A percentile compares a stretch with the other conserved stretches of the same genome.
Evolutionary conservation across 2,329 filamentous ascomycete species (phyloP).

Genomic region (Sclerotinia trifoliorum): DNA sequence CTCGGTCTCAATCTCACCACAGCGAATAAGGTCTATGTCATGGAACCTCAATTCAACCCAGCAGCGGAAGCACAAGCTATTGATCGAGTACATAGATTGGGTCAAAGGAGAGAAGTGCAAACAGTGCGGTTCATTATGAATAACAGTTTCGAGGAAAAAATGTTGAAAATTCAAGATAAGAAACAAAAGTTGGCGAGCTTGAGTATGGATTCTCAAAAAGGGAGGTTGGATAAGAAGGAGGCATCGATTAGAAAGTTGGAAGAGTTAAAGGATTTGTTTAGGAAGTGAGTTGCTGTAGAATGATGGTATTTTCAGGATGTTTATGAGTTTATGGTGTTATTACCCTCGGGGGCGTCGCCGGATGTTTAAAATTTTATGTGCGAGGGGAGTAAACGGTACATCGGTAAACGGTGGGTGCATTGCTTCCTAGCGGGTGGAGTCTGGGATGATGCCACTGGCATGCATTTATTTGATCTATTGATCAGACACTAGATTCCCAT

Average conservation of each 20-base stretch:
- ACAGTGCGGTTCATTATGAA: constrained; percentile 89
- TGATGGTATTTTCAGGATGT: not conserved
- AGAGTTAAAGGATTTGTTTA: constrained; percentile 59
- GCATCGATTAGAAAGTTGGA: constrained; percentile 47
- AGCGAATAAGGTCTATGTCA: constrained; percentile 86
- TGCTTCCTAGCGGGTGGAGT: constrained; percentile 3
- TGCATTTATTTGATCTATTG: not conserved
- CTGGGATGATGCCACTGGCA: not conserved
- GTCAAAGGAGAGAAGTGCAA: constrained; percentile 84
- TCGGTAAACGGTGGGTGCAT: not conserved
- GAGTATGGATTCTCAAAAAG: constrained; percentile 64
- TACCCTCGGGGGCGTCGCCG: not conserved
- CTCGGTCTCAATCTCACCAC: constrained; percentile 87
- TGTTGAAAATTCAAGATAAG: constrained; percentile 84
- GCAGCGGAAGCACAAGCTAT: constrained; percentile 92
- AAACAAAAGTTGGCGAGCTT: constrained; percentile 89
- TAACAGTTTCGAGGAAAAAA: constrained; percentile 89
- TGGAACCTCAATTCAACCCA: constrained; percentile 98
- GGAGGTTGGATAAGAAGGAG: constrained; percentile 39
- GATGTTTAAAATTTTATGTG: not conserved
- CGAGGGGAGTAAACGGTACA: not conserved
- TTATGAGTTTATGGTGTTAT: constrained; percentile 2
- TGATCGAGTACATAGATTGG: constrained; percentile 86
- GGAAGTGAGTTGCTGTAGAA: constrained; percentile 26
- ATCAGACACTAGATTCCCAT: constrained; percentile 12